Base-by-base conservation (phyloP, 768 basidiomycete genomes). In the Tricholoma furcatifolium region DNA sequence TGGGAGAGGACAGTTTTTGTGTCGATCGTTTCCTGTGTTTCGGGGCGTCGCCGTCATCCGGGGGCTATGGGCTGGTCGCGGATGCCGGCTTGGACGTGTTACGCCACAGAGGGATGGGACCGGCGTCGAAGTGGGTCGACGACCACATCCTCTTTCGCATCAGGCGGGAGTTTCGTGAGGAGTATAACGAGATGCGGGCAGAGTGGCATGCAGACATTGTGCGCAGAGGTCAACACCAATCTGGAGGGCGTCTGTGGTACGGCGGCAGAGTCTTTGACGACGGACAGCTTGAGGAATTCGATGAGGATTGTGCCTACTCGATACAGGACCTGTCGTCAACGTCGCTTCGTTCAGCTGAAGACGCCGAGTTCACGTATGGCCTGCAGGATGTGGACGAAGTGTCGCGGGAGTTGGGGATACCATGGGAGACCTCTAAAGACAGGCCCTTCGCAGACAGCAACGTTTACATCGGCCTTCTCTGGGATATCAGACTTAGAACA, bases 331-430 rank as follows among this genome's bases (percentile, higher is more conserved):
- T 64, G 1, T 68, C 68, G 0, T 2, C 1, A 4, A 2, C n/a
- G 0, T 64, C 65, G 0, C 54, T 60, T 0, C 56, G 60, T 0
- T 59, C 58, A 0, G 11, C 9, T 0, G 43, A 55, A 15, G 67
- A 72, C 21, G 4, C 3, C 6, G 0, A 23, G 0, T 62, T 43
- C 50, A 56, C 55, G 12, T 67, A 65, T 30, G 27, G 44, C 27
- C 38, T 68, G 4, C 46, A 38, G 0, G 71, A 74, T 47, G 67
- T 74, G 7, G 59, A 73, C 40, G 2, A 6, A 2, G 43, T 72
- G 0, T 68, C 70, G 0, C 27, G 38, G 0, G 0, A 2, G 2
- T 48, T 59, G 32, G 58, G 51, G 0, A 59, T 59, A 2, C 47
- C 54, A 2, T 59, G 51, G 54, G 47, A 59, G 17, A 6, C 0